A percentile compares a stretch with the other conserved stretches of the same genome.
Conservation (phyloP, 495 filamentous ascomycete species). For the Penicillium coffeae region DNA sequence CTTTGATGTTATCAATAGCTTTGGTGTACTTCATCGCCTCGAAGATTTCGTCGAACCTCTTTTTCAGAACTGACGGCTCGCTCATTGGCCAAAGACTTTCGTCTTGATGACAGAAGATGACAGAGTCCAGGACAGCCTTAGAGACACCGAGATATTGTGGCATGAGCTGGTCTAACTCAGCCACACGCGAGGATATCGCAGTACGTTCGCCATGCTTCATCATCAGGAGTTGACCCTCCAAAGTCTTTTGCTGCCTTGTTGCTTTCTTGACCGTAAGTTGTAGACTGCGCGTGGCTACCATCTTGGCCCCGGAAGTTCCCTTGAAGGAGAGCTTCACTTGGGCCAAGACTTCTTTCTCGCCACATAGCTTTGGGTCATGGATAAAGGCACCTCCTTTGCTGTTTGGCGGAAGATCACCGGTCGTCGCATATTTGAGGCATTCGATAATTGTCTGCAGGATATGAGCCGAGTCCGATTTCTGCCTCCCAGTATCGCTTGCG, state of each 20-base stretch:
- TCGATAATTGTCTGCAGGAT: conserved; percentile 81
- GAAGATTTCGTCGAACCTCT: conserved; percentile 95
- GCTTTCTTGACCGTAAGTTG: conserved; percentile 84
- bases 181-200: conserved; percentile 70
- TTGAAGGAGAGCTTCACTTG: conserved; percentile 89
- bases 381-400: conserved; percentile 94
- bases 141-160: conserved; percentile 88
- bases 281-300: conserved; percentile 76
- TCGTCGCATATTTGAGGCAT: conserved; percentile 97
- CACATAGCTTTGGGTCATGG: conserved; percentile 88
- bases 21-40: conserved; percentile 96
- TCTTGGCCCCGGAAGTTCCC: conserved; percentile 65
- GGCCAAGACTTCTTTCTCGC: conserved; percentile 86
- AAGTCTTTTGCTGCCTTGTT: conserved; percentile 65
- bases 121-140: conserved; percentile 80
- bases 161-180: conserved; percentile 77
- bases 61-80: conserved; percentile 78
- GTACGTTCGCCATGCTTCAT: conserved; percentile 76
- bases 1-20: conserved; percentile 90
- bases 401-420: conserved; percentile 88
- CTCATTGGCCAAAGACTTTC: conserved; percentile 98
- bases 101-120: conserved; percentile 98
- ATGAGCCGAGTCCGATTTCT: no score
- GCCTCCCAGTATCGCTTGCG: no score
- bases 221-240: conserved; percentile 73